Evolutionary conservation across 1,139 yeast genomes (phyloP), one percentile per base, ranked within the genome.

Genomic region (Pneumocystis oryctolagi): DNA sequence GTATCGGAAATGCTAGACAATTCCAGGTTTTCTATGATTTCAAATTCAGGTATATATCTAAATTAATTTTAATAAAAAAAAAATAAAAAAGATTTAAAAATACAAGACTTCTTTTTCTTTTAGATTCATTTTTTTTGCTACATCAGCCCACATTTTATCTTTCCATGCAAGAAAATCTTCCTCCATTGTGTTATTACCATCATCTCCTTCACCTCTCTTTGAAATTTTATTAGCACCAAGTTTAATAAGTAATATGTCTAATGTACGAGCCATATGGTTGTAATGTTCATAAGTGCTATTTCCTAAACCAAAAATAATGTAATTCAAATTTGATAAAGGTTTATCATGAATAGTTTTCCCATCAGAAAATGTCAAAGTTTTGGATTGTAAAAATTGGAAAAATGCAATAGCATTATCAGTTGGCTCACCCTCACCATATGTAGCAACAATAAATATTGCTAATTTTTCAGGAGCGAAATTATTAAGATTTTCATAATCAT

Each of bases 351-450:
- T 80, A 53, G 67, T 66, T 20, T 63, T 68, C 20, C 71, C 74
- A 39, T 72, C 68, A 53, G 76, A 71, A 66, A 77, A 77, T 62
- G 66, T 68, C 35, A 75, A 73, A 47, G 68, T 71, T 25, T 71
- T 73, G 56, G 69, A 69, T 32, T 73, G 70, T 64, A 77, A 71
- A 65, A 76, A 74, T 63, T 74, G 75, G 70, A 78, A 78, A 73
- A 92, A 89, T 62, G 84, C 84, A 60, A 82, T 82, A 18, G 97
- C 94, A 69, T 87, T 87, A 73, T 92, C 98, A 31, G 98, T 92
- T 68, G 96, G 96, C 73, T 92, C 98, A 71, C 98, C 98, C 76
- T 92, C 98, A 70, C 98, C 98, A 71, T 92, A 92, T 12, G 97
- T 89, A 56, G 97, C 95, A 77, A 89, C 77, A 70, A 92, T 80